phyloP scores from a whole-genome alignment of 768 basidiomycete species.

The Hygrophorus pudorinus region DNA sequence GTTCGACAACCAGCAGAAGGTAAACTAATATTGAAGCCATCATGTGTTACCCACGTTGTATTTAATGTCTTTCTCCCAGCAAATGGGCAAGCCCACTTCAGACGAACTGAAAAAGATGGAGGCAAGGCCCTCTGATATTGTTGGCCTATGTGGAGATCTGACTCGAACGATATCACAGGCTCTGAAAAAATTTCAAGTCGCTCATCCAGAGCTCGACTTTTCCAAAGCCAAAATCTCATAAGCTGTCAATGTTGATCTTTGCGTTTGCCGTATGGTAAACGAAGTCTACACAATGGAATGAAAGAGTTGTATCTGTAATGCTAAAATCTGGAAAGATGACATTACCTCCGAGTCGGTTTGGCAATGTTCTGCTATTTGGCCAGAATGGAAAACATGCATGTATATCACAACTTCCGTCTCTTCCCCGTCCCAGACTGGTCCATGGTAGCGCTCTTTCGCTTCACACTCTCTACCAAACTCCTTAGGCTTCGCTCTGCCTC shows the following conservation, averaged over 20 bases:
- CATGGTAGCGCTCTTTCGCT: slow-evolving; percentile 52
- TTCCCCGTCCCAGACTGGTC: slow-evolving; percentile 25
- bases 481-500: slow-evolving; percentile 33
- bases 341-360: too few species aligned
- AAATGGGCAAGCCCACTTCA: slow-evolving; percentile 93
- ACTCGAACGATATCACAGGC: slow-evolving; percentile 33
- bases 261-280: too few species aligned
- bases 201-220: slow-evolving; percentile 92
- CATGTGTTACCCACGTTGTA: background rate
- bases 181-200: slow-evolving; percentile 79
- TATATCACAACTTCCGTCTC: slow-evolving; percentile 27
- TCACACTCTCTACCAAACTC: slow-evolving; percentile 77
- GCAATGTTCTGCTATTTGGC: too few species aligned
- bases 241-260: background rate
- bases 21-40: slow-evolving; percentile 13
- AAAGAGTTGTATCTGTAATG: background rate
- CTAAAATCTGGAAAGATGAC: slow-evolving; percentile 1
- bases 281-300: too few species aligned
- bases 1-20: slow-evolving; percentile 78
- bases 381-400: too few species aligned
- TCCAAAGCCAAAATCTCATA: slow-evolving; percentile 83
- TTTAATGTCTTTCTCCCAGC: slow-evolving; percentile 31
- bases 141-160: background rate
- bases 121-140: slow-evolving; percentile 26
- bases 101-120: slow-evolving; percentile 92